Evolutionary conservation across 768 basidiomycete species (phyloP), one percentile per base, ranked within the genome.

Genomic region (Cystobasidium ongulense): DNA sequence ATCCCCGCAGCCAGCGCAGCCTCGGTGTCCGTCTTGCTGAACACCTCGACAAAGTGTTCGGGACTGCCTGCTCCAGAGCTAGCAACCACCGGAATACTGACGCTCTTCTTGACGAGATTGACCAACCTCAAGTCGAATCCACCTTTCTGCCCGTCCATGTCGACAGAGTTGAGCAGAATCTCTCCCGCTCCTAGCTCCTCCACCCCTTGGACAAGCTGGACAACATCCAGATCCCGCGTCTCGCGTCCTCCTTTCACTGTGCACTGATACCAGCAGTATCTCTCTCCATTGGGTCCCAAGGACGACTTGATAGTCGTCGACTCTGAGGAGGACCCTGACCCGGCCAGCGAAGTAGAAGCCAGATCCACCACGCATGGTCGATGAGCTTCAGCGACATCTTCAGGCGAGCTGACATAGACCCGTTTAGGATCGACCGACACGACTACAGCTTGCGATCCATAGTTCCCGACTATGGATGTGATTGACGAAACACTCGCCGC

Each of bases 201-300:
- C n/a, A 88, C 92, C 15, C 95, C 96, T 73, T 87, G 84, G 21
- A 90, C 91, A n/a, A 99, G 87, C 81, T 98, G 88, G 25, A 91
- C 87, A 52, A 88, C 95, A 17, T 95, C 96, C 36, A 99, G 82
- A 39, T 87, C 87, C 15, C 92, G 87, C 27, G 84, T 76, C 80
- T 92, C 90, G 35, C 96, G 88, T 17, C 96, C 96, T 43, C 96
- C 95, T 0, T 88, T 90, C 59, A 97, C 90, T 13, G 96, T 98
- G 81, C 96, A 98, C 80, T 94, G 92, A 81, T 99, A 99, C 96
- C 95, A 98, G 93, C 96, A 98, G 52, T 87, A 88, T 79, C 87
- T 88, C 72, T 84, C 82, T 78, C 86, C 86, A 50, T 78, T 76
- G 15, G 83, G 82, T 10, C 80, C 77, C 4, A 80, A 80, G 1